A percentile compares a stretch with the other conserved stretches of the same genome.
These are phyloP conservation scores for Achaetomium macrosporum DNA, from an alignment of 2,329 filamentous ascomycete species.

Conservation along the genomic window DNA sequence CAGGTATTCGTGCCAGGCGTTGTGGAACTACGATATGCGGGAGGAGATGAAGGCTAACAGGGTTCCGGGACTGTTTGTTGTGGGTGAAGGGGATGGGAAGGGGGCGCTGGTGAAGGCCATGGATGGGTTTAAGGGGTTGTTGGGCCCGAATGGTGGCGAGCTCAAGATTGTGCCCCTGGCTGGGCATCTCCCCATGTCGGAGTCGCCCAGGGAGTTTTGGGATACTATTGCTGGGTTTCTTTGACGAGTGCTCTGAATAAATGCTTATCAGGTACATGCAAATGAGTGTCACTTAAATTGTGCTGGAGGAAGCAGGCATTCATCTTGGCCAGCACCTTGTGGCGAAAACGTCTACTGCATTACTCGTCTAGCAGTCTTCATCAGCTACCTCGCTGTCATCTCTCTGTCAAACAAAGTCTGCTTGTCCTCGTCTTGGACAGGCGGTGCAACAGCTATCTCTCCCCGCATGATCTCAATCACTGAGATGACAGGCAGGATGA, in stretches of 20 bases:
- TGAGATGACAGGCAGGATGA: slow-evolving; percentile 54
- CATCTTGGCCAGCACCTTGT: no score
- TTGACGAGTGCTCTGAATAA: no score
- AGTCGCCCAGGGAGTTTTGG: slow-evolving; percentile 64
- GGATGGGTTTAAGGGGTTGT: slow-evolving; percentile 59
- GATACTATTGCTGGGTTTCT: slow-evolving; percentile 53
- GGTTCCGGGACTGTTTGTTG: slow-evolving; percentile 62
- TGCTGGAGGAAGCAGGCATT: no score
- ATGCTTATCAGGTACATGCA: no score
- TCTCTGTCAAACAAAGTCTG: slow-evolving; percentile 14
- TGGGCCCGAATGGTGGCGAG: slow-evolving; percentile 51
- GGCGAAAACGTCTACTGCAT: no score
- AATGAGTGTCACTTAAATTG: no score
- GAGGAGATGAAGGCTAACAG: slow-evolving; percentile 46
- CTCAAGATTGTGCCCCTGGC: slow-evolving; percentile 62
- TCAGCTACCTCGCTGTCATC: no score
- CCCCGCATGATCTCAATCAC: slow-evolving; percentile 48
- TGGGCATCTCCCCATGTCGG: slow-evolving; percentile 81
- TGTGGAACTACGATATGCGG: slow-evolving; percentile 66
- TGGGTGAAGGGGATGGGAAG: slow-evolving; percentile 65
- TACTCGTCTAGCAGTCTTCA: neutral
- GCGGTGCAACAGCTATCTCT: slow-evolving; percentile 21
- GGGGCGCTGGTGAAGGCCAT: slow-evolving; percentile 71
- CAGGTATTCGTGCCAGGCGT: slow-evolving; percentile 58
- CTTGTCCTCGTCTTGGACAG: slow-evolving; percentile 17